phyloP scores from a whole-genome alignment of 768 basidiomycete species.

The Terana coerulea region DNA sequence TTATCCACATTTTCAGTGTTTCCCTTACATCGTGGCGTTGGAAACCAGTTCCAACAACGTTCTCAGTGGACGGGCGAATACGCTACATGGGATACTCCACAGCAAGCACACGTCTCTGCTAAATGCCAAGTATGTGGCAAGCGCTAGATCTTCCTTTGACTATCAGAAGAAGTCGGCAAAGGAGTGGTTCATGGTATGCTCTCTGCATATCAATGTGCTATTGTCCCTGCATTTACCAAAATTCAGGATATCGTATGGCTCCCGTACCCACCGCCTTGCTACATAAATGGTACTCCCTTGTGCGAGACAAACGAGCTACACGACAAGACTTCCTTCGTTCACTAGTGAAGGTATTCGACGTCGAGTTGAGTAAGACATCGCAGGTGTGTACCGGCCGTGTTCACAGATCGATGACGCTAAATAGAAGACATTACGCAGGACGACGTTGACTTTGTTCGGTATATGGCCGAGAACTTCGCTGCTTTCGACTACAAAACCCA shows the following conservation, averaged over 20 bases:
- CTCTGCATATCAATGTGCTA: background rate
- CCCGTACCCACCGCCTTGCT: slow-evolving; percentile 70
- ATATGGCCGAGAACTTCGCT: slow-evolving; percentile 93
- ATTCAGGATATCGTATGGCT: slow-evolving; percentile 60
- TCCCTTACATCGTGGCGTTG: slow-evolving; percentile 89
- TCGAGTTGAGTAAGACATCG: slow-evolving; percentile 52
- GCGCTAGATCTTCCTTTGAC: slow-evolving; percentile 76
- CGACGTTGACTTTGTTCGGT: slow-evolving; percentile 83
- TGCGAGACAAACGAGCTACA: slow-evolving; percentile 84
- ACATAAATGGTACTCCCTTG: slow-evolving; percentile 86
- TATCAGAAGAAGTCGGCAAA: slow-evolving; percentile 65
- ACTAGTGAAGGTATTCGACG: slow-evolving; percentile 79
- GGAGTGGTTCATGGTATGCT: slow-evolving; percentile 53
- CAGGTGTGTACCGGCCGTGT: slow-evolving; percentile 41
- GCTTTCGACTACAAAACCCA: slow-evolving; percentile 92
- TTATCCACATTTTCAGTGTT: slow-evolving; percentile 50
- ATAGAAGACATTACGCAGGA: slow-evolving; percentile 39
- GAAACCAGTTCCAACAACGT: slow-evolving; percentile 70
- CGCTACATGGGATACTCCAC: slow-evolving; percentile 78
- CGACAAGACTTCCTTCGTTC: slow-evolving; percentile 87
- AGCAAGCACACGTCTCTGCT: slow-evolving; percentile 87
- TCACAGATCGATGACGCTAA: background rate
- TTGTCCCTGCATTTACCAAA: slow-evolving; percentile 1
- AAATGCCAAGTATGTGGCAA: slow-evolving; percentile 79
- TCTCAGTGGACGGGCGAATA: slow-evolving; percentile 72